These are phyloP conservation scores for Scheffersomyces illinoinensis DNA, from an alignment of 1,139 yeast genomes.

Conservation along the genomic window DNA sequence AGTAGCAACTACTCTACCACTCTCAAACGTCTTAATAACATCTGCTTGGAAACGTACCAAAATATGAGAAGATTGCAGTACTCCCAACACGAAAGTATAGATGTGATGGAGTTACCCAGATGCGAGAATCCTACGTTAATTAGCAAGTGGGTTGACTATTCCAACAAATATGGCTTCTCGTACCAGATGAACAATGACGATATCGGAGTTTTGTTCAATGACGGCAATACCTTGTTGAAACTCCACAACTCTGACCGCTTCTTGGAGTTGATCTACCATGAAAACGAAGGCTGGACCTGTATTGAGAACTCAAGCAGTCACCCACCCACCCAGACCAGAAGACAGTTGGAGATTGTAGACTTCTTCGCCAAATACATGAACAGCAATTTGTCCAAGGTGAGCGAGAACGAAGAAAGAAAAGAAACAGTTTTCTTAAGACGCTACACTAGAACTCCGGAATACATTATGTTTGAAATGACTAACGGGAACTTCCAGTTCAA, in stretches of 20 bases:
- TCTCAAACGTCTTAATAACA: constrained; percentile 39
- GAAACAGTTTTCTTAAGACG: constrained; percentile 77
- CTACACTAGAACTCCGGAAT: constrained; percentile 74
- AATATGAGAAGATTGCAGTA: constrained; percentile 44
- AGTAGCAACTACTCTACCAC: constrained; percentile 42
- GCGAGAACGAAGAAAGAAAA: constrained; percentile 57
- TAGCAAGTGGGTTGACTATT: constrained; percentile 97
- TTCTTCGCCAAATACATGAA: constrained; percentile 85
- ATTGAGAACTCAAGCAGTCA: constrained; percentile 57
- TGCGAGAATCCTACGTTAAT: constrained; percentile 72
- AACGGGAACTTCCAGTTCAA: constrained; percentile 93
- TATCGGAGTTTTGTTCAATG: constrained; percentile 89
- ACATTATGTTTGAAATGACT: constrained; percentile 90
- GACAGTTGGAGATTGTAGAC: constrained; percentile 80
- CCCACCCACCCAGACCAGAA: constrained; percentile 61
- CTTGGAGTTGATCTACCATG: constrained; percentile 61
- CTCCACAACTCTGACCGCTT: constrained; percentile 63
- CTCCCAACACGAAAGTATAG: constrained; percentile 33
- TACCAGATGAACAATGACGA: constrained; percentile 89
- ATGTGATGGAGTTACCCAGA: constrained; percentile 39
- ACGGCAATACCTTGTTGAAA: constrained; percentile 76
- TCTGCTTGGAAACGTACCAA: constrained; percentile 42
- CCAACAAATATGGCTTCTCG: constrained; percentile 93
- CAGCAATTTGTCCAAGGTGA: constrained; percentile 74
- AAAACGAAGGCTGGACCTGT: constrained; percentile 71